These are phyloP conservation scores for Asclepias syriaca DNA, from an alignment of 257 asterid species.

Conservation along the genomic window DNA sequence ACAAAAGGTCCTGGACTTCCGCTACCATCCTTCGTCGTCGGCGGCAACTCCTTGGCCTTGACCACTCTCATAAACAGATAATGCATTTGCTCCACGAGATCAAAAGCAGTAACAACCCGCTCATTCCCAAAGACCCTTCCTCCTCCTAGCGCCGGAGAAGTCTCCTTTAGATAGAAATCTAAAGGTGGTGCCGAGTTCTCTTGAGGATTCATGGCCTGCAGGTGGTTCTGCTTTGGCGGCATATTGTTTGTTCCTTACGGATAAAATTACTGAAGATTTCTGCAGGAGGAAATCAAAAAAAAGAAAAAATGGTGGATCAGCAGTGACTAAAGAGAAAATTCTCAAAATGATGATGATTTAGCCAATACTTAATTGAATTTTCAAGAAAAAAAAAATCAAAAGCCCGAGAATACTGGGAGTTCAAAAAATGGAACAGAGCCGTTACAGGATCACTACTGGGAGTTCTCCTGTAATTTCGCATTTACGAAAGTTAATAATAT, in stretches of 20 bases:
- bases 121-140: constrained; percentile 58
- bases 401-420: constrained; percentile 7
- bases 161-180: constrained; percentile 70
- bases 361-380: background rate
- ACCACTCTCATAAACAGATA: constrained; percentile 63
- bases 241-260: constrained; percentile 17
- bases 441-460: constrained; percentile 24
- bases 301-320: background rate
- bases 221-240: constrained; percentile 29
- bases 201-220: constrained; percentile 18
- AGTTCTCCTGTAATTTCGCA: constrained; percentile 8
- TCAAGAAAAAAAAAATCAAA: background rate
- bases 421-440: constrained; percentile 25
- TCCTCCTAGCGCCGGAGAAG: constrained; percentile 78
- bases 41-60: constrained; percentile 57
- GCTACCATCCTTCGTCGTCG: constrained; percentile 26
- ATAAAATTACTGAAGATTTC: background rate
- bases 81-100: constrained; percentile 88
- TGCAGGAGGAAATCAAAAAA: background rate
- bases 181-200: constrained; percentile 28
- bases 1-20: constrained; percentile 52
- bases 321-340: background rate
- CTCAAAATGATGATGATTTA: background rate
- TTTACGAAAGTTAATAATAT: background rate
- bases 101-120: constrained; percentile 61